These are phyloP conservation scores for Candida sp. DNA, from an alignment of 1,139 yeast genomes.

Conservation along the genomic window DNA sequence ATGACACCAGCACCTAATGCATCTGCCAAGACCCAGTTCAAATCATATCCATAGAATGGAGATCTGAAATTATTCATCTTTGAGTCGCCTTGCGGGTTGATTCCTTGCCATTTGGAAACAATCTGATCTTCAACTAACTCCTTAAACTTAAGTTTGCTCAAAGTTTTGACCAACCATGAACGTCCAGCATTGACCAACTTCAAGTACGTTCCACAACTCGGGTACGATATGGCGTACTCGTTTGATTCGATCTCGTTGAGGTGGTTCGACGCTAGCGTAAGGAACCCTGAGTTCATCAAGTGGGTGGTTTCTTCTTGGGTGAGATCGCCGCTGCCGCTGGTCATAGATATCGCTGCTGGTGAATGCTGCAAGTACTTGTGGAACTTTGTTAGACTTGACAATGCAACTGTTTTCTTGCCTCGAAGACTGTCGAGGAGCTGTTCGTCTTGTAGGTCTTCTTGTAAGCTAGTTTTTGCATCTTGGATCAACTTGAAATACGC, in stretches of 20 bases:
- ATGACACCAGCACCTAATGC: slow-evolving; percentile 70
- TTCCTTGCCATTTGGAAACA: slow-evolving; percentile 53
- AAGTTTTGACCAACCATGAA: slow-evolving; percentile 51
- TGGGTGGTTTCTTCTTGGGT: slow-evolving; percentile 27
- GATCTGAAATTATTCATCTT: slow-evolving; percentile 52
- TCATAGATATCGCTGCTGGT: slow-evolving; percentile 37
- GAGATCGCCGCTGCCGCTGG: slow-evolving; percentile 23
- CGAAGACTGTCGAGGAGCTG: neutral
- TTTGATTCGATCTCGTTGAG: slow-evolving; percentile 49
- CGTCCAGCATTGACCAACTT: slow-evolving; percentile 52
- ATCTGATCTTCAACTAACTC: slow-evolving; percentile 59
- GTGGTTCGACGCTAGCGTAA: slow-evolving; percentile 56
- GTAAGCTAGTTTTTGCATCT: slow-evolving; percentile 8
- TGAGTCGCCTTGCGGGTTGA: slow-evolving; percentile 24
- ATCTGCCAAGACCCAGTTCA: slow-evolving; percentile 69
- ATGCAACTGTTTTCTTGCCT: neutral
- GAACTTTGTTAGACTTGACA: slow-evolving; percentile 26
- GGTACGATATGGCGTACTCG: slow-evolving; percentile 57
- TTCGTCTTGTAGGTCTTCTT: slow-evolving; percentile 1
- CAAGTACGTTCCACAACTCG: slow-evolving; percentile 63
- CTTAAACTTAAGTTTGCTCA: slow-evolving; percentile 48
- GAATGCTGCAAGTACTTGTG: slow-evolving; percentile 23
- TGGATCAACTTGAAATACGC: slow-evolving; percentile 25
- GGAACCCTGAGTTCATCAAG: slow-evolving; percentile 55
- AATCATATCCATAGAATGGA: slow-evolving; percentile 62